These are phyloP conservation scores for Amanita rubescens DNA, from an alignment of 768 basidiomycete species.

Conservation along the genomic window DNA sequence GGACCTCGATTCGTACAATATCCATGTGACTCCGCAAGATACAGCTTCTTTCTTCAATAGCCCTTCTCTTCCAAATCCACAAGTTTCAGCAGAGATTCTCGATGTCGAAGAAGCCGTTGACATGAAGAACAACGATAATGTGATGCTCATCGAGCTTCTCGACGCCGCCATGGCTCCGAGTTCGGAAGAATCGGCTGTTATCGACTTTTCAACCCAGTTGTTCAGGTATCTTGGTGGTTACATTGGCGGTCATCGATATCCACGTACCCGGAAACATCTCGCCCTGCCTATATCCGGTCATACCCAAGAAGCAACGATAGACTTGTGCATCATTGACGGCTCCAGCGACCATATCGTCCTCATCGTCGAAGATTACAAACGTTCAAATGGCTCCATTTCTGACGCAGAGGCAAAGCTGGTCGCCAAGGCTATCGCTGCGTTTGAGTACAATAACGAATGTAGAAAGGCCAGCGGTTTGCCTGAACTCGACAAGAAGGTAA, in stretches of 20 bases:
- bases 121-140: not conserved
- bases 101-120: not conserved
- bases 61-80: not conserved
- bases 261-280: constrained; percentile 18
- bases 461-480: not conserved
- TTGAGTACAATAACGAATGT: constrained; percentile 6
- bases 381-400: not conserved
- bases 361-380: not conserved
- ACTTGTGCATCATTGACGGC: constrained; percentile 25
- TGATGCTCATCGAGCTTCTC: constrained; percentile 10
- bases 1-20: not conserved
- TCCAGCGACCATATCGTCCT: constrained; percentile 17
- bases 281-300: constrained; percentile 22
- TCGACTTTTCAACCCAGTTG: constrained; percentile 13
- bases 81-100: not conserved
- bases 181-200: constrained; percentile 2
- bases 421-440: constrained; percentile 12
- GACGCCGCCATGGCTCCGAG: constrained; percentile 11
- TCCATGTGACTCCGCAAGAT: not conserved
- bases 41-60: not conserved
- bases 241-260: constrained; percentile 13
- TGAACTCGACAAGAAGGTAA: constrained; percentile 3
- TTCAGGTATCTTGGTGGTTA: constrained; percentile 19
- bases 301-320: constrained; percentile 15
- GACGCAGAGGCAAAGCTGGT: constrained; percentile 11